These are phyloP conservation scores for Salix viminalis DNA, from an alignment of 345 rosid species.

Conservation along the genomic window DNA sequence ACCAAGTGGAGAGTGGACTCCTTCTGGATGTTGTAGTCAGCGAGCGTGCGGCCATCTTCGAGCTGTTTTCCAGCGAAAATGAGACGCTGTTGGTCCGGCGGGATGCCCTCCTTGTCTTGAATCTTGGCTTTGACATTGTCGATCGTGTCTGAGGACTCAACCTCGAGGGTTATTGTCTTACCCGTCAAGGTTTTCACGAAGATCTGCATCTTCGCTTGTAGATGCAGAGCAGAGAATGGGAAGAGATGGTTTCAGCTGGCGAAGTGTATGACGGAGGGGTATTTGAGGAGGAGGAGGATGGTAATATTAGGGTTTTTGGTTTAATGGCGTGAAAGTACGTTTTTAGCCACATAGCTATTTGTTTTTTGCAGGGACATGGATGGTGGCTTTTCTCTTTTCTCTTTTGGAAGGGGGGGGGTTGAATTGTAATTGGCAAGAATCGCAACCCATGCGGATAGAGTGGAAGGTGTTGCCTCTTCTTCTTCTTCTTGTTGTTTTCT, in stretches of 20 bases:
- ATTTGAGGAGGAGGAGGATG: background rate
- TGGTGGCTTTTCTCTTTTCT: background rate
- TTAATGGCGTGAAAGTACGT: background rate
- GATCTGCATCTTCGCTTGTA: constrained; percentile 19
- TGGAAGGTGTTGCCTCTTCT: too few species aligned
- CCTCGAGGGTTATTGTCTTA: constrained; percentile 26
- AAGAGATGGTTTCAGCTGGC: background rate
- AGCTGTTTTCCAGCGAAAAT: constrained; percentile 23
- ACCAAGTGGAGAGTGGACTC: constrained; percentile 28
- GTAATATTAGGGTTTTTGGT: background rate
- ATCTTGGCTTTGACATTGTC: constrained; percentile 30
- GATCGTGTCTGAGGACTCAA: constrained; percentile 19
- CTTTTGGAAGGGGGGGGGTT: background rate
- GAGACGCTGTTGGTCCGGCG: constrained; percentile 20
- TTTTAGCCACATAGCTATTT: background rate
- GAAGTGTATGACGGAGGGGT: background rate
- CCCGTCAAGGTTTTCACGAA: constrained; percentile 28
- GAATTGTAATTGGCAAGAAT: background rate
- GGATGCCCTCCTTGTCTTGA: constrained; percentile 26
- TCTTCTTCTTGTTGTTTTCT: too few species aligned
- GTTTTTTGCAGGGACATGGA: background rate
- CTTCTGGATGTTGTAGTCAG: constrained; percentile 28
- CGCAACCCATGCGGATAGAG: background rate
- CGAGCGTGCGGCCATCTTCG: constrained; percentile 23
- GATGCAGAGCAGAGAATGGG: background rate